Evolutionary conservation across 2,329 filamentous ascomycete genomes (phyloP), one percentile per base, ranked within the genome.

Genomic region (Apiospora koreana): DNA sequence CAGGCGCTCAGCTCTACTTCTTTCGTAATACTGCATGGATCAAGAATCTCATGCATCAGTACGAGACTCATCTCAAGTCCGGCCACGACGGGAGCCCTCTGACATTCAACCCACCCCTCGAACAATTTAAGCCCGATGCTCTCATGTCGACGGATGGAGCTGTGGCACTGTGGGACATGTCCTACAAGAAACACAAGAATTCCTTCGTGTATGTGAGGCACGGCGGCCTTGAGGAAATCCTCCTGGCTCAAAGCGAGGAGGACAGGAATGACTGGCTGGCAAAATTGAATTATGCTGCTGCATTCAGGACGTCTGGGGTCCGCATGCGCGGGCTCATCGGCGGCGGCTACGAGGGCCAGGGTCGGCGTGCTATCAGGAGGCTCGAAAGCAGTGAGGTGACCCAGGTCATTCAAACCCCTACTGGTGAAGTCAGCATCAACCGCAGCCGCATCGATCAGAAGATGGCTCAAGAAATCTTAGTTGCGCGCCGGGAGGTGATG

Each of bases 221-320:
- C 73, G 93, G 93, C 67, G 93, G 94, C 0, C 85, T 95, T 48
- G 95, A 99, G 77, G 96, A 99, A 79, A 91, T 95, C 0, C 92
- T 99, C 46, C 84, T 98, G 23, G 95, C 96, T 6, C 95, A 98
- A 76, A 94, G 90, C 68, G 96, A 99, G 76, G 86, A 89, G 1
- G 96, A 99, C 76, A 91, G 97, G 87, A 97, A 98, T 76, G 96
- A 99, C 78, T 99, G 96, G 96, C 85, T 99, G 38, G 93, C 93
- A 9, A 96, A 97, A 77, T 88, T 99, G 71, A 99, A 99, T 79
- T 98, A 98, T 79, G 95, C 95, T 43, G 95, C 96, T 10, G 94
- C 96, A 0, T 98, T 98, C 80, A 89, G 94, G 75, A 97, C 94
- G 0, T 94, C 95, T 7, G 95, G 95, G 16, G 94, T 98, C 7